Evolutionary conservation across 2,329 filamentous ascomycete genomes (phyloP).

Genomic region (Aureobasidium sp.): DNA sequence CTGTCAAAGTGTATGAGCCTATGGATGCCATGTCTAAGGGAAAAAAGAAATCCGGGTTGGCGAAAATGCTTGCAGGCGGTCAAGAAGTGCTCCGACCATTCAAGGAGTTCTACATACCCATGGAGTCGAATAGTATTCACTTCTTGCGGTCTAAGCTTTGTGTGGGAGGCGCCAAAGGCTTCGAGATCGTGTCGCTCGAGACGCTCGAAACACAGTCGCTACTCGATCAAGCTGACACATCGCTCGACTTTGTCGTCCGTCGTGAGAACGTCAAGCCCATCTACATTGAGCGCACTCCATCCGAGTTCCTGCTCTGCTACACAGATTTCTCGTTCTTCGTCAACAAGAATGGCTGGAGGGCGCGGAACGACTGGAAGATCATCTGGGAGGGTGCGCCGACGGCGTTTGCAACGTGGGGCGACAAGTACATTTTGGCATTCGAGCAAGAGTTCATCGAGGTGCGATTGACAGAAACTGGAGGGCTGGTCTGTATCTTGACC

Average conservation of each 20-base stretch:
- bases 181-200: constrained; percentile 93
- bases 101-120: constrained; percentile 98
- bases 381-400: constrained; percentile 94
- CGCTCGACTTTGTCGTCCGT: constrained; percentile 89
- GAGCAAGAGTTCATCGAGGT: constrained; percentile 97
- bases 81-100: constrained; percentile 95
- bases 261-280: constrained; percentile 93
- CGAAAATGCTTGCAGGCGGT: constrained; percentile 88
- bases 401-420: constrained; percentile 88
- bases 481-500: constrained; percentile 86
- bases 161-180: constrained; percentile 89
- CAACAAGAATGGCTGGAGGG: constrained; percentile 96
- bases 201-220: constrained; percentile 97
- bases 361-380: constrained; percentile 92
- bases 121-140: constrained; percentile 95
- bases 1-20: constrained; percentile 98
- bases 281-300: constrained; percentile 93
- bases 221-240: constrained; percentile 95
- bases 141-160: constrained; percentile 96
- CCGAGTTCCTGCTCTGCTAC: constrained; percentile 96
- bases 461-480: constrained; percentile 86
- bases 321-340: constrained; percentile 99
- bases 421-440: constrained; percentile 87
- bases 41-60: constrained; percentile 91
- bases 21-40: constrained; percentile 81